Conservation (phyloP, 164 flowering plant genomes). For the Brasenia schreberi region DNA sequence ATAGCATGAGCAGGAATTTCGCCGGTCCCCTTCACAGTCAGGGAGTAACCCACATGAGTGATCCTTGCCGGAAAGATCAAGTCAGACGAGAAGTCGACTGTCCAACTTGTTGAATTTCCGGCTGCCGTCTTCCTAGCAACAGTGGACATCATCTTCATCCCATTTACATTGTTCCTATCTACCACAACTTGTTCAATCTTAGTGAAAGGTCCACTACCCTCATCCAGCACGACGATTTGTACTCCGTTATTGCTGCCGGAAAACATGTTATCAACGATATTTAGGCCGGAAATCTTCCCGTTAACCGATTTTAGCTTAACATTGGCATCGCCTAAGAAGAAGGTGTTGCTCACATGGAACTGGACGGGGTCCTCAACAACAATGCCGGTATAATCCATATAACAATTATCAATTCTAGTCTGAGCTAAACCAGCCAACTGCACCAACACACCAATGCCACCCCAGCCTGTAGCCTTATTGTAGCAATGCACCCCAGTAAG, state of each 20-base stretch:
- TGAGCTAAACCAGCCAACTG: constrained; percentile 12
- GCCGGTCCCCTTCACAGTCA: constrained; percentile 1
- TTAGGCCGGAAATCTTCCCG: constrained; percentile 31
- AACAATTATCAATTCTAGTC: constrained; percentile 36
- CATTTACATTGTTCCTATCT: constrained; percentile 13
- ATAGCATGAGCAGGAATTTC: constrained; percentile 49
- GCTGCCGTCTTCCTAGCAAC: constrained; percentile 3
- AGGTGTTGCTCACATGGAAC: constrained; percentile 31
- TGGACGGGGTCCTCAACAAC: constrained; percentile 50
- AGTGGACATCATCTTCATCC: constrained; percentile 7
- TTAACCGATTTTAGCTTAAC: constrained; percentile 27
- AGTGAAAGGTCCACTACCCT: constrained; percentile 10
- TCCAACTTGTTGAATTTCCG: constrained; percentile 1
- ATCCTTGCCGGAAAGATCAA: constrained; percentile 5
- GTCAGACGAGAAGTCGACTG: constrained; percentile 5
- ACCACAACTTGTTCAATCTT: constrained; percentile 33
- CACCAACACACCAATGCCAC: constrained; percentile 34
- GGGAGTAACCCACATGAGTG: constrained; percentile 6
- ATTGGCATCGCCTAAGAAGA: constrained; percentile 45
- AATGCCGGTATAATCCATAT: constrained; percentile 38
- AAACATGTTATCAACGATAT: constrained; percentile 41
- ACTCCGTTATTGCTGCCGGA: constrained; percentile 12
- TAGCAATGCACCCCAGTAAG: constrained; percentile 53
- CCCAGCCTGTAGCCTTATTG: constrained; percentile 43
- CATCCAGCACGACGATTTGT: constrained; percentile 22